Evolutionary conservation across 768 basidiomycete genomes (phyloP), one percentile per base, ranked within the genome.

Genomic region (Leccinellum rugosiceps): DNA sequence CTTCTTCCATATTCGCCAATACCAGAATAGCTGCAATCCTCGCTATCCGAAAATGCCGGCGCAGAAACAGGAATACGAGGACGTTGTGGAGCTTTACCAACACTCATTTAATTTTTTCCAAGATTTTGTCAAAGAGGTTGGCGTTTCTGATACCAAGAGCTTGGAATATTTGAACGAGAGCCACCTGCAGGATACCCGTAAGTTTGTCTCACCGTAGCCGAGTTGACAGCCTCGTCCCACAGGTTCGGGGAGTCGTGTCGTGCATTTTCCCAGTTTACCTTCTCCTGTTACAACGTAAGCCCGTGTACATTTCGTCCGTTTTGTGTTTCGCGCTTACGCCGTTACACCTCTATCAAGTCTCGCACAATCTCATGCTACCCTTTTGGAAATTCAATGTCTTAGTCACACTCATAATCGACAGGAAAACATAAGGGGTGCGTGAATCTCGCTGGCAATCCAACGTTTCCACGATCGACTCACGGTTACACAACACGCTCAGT

Each of bases 111-210:
- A n/a, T n/a, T n/a, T n/a, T n/a, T n/a, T 78, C 84, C 58, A 84
- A 46, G 86, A 86, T 10, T 98, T 97, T 66, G 96, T 94, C 17
- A 95, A 93, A 69, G 96, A 98, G 72, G 77, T 99, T 28, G 93
- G 88, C 47, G 95, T 96, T 2, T 75, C 78, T 4, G 96, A 97
- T 26, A 81, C 97, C 4, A 94, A 92, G 78, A 89, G 87, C 50
- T 75, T 98, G 51, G 97, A 98, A 68, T 96, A 98, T 71, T 92
- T 98, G 21, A 98, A 99, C 78, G 98, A 98, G 72, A 85, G 87
- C 3, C 96, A 99, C 76, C 77, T 98, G 13, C 96, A 98, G 69
- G 90, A 89, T 63, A 89, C 90, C 4, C 80, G 95, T 87, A 68
- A 63, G 82, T 71, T 23, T 15, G 31, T 53, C 25, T 28, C 25